Percentiles rank a stretch among this genome's conserved stretches.
These are phyloP conservation scores for Herpetomonas samuelpessoai DNA, from an alignment of 208 protist species.

Conservation along the genomic window DNA sequence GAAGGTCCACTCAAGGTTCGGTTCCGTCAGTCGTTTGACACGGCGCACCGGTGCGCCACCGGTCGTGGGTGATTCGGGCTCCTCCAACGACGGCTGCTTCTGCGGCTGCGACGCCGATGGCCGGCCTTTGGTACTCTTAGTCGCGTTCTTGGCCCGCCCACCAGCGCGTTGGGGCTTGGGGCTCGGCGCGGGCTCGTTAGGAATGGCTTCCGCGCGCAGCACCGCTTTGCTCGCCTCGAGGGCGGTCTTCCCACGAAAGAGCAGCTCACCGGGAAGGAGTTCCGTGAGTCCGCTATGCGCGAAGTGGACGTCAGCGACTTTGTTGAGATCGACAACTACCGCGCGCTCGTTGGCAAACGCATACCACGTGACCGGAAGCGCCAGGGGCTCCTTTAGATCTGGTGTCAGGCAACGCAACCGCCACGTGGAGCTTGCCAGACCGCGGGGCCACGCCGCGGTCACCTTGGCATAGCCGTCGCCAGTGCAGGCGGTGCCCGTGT, in stretches of 20 bases:
- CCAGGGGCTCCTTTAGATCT: too few relatives aligned
- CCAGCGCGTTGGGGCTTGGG: too few relatives aligned
- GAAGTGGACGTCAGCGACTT: constrained; percentile 27
- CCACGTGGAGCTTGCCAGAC: constrained; percentile 48
- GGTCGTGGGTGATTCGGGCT: too few relatives aligned
- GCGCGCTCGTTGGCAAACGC: constrained; percentile 20
- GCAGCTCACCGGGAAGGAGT: constrained; percentile 15
- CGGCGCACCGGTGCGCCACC: too few relatives aligned
- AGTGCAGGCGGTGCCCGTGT: not conserved
- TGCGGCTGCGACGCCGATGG: too few relatives aligned
- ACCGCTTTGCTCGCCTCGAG: not conserved
- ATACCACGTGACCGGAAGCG: constrained; percentile 29
- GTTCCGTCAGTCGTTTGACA: too few relatives aligned
- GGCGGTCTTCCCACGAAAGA: constrained; percentile 12
- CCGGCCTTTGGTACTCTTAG: not conserved
- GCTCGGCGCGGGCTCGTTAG: too few relatives aligned
- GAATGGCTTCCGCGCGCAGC: constrained; percentile 2
- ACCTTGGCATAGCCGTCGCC: constrained; percentile 2
- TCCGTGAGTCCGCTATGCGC: constrained; percentile 40
- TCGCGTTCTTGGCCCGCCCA: not conserved
- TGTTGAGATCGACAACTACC: constrained; percentile 19
- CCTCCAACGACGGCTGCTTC: too few relatives aligned
- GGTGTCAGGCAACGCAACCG: constrained; percentile 35
- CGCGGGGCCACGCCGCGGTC: constrained; percentile 32
- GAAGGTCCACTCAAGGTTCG: constrained; percentile 7